Evolutionary conservation across 139 green algal species (phyloP).

Genomic region (Pseudopediastrum boryanum): DNA sequence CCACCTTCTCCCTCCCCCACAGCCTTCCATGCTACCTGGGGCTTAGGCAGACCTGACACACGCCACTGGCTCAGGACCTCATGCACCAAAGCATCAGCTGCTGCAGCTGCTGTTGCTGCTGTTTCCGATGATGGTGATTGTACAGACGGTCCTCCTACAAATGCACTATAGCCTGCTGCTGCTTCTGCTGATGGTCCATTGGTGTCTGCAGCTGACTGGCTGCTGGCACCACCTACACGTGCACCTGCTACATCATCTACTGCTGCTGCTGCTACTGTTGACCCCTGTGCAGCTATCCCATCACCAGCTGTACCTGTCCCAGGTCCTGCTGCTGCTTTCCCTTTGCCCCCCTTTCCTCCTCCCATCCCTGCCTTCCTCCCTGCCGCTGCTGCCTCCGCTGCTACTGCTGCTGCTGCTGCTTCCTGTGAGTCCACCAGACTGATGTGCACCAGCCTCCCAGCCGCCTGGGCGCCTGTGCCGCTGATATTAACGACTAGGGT

Average conservation of each 20-base stretch:
- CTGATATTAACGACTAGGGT: constrained; percentile 44
- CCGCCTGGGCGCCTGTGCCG: constrained; percentile 47
- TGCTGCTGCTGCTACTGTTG: no score
- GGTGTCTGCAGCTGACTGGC: no score
- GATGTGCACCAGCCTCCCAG: constrained; percentile 33
- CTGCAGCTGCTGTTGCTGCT: constrained; percentile 16
- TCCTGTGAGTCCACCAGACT: not conserved
- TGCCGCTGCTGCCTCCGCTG: not conserved
- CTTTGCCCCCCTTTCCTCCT: not conserved
- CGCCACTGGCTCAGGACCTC: not conserved
- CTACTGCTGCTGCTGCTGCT: constrained; percentile 23
- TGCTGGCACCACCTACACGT: no score
- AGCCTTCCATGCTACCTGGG: no score
- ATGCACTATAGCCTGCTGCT: no score
- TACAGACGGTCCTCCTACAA: no score
- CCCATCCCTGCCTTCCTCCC: not conserved
- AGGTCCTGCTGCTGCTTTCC: not conserved
- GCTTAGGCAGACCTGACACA: no score
- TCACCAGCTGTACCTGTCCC: not conserved
- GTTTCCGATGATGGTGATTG: not conserved
- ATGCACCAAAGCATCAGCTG: not conserved
- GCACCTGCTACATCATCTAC: not conserved
- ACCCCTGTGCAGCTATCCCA: not conserved
- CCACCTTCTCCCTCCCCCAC: no score
- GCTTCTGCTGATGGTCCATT: no score